Conservation (phyloP, 2,329 filamentous ascomycete genomes). For the Colletotrichum sp. region DNA sequence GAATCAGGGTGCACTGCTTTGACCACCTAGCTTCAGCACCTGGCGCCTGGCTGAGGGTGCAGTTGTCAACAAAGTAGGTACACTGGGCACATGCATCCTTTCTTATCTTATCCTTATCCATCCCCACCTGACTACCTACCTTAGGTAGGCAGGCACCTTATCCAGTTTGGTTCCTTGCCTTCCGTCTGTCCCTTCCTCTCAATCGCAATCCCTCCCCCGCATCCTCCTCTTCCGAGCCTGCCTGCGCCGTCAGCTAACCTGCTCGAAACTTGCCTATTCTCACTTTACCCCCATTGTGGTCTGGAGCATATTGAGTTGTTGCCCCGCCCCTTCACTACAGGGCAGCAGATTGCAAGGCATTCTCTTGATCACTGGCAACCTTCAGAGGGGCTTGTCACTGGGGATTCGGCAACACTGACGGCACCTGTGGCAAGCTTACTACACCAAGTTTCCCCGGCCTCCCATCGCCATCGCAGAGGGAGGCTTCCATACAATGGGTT, state of each 20-base stretch:
- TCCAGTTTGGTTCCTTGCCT: neutral
- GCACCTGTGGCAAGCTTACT: neutral
- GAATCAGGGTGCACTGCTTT: neutral
- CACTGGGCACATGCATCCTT: neutral
- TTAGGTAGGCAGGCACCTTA: neutral
- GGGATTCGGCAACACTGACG: neutral
- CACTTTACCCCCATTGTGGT: neutral
- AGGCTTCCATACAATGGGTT: slow-evolving; percentile 68
- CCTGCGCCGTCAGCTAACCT: neutral
- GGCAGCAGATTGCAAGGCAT: neutral
- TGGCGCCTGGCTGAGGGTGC: neutral
- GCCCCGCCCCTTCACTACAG: neutral
- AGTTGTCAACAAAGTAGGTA: neutral
- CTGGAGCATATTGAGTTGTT: neutral
- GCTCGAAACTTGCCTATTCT: neutral
- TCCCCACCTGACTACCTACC: neutral
- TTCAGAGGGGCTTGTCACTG: neutral
- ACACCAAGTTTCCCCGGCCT: neutral
- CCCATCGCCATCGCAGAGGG: neutral
- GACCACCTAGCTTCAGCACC: neutral
- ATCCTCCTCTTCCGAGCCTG: neutral
- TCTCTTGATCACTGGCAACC: neutral
- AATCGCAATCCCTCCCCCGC: neutral
- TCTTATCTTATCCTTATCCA: neutral
- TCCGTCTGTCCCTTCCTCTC: neutral